These are phyloP conservation scores for Senna siamea DNA, from an alignment of 306 rosid species.

Conservation along the genomic window DNA sequence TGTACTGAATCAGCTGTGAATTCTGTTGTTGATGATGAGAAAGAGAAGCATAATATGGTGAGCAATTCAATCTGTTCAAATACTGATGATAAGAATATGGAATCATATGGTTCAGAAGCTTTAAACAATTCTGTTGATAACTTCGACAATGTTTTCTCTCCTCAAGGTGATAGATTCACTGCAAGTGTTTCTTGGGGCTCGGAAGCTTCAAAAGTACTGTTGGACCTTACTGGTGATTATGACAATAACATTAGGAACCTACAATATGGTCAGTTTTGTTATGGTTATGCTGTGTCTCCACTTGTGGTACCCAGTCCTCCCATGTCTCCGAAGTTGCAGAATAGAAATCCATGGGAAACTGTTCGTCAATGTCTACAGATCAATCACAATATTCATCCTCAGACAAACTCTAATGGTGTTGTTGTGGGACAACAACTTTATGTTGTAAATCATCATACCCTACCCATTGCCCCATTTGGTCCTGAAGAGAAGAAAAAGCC, in stretches of 20 bases:
- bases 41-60: constrained; percentile 40
- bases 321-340: constrained; percentile 53
- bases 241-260: constrained; percentile 62
- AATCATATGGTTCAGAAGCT: constrained; percentile 39
- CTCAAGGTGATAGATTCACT: constrained; percentile 40
- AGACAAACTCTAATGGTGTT: constrained; percentile 49
- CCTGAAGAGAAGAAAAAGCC: constrained; percentile 64
- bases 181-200: constrained; percentile 40
- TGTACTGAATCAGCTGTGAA: constrained; percentile 29
- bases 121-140: constrained; percentile 37
- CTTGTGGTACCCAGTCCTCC: constrained; percentile 61
- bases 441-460: constrained; percentile 50
- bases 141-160: constrained; percentile 38
- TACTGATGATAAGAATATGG: constrained; percentile 37
- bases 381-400: constrained; percentile 52
- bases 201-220: constrained; percentile 53
- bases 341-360: constrained; percentile 61
- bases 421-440: constrained; percentile 50
- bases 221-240: constrained; percentile 80
- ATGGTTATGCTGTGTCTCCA: constrained; percentile 52
- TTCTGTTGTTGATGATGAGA: constrained; percentile 44
- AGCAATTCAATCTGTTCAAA: constrained; percentile 39
- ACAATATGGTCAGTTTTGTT: constrained; percentile 58
- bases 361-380: constrained; percentile 45
- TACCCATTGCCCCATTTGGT: constrained; percentile 45